Conservation (phyloP, 495 filamentous ascomycete genomes). For the Durotheca rogersii region DNA sequence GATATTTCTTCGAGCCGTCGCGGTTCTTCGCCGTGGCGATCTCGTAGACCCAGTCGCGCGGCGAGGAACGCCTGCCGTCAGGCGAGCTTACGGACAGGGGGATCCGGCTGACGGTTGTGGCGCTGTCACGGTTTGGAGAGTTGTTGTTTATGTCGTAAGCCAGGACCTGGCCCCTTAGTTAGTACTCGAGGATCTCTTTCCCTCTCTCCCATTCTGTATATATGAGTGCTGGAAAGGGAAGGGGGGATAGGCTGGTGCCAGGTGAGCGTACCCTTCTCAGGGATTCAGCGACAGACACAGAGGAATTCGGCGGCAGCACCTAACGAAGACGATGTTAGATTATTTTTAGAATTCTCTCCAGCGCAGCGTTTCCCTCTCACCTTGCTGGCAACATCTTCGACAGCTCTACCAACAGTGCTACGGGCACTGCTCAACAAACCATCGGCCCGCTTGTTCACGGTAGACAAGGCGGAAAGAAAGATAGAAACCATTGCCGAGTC, state of each 20-base stretch:
- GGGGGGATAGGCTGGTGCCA: conserved; percentile 1
- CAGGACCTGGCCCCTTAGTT: conserved; percentile 47
- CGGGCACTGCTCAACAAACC: conserved; percentile 1
- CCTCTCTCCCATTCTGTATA: too few relatives aligned
- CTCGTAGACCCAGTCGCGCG: conserved; percentile 55
- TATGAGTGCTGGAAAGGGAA: conserved; percentile 36
- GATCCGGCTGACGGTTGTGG: conserved; percentile 49
- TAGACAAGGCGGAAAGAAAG: conserved; percentile 51
- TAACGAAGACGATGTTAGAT: conserved; percentile 7
- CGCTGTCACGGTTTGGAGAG: conserved; percentile 11
- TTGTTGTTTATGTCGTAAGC: conserved; percentile 54
- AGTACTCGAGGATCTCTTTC: too few relatives aligned
- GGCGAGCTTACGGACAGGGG: conserved; percentile 46
- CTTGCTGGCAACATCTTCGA: conserved; percentile 4
- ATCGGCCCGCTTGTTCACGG: conserved; percentile 44
- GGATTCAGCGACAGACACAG: neutral
- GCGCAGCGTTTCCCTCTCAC: too few relatives aligned
- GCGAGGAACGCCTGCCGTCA: conserved; percentile 49
- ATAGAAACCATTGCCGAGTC: conserved; percentile 56
- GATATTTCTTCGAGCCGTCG: conserved; percentile 57
- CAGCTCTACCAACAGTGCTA: conserved; percentile 4
- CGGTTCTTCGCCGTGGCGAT: conserved; percentile 51
- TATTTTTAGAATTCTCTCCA: too few relatives aligned
- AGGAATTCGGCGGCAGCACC: conserved; percentile 6
- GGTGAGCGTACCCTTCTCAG: conserved; percentile 7